phyloP scores from a whole-genome alignment of 225 moss, liverwort and hornwort genomes.

The Straminergon stramineum region DNA sequence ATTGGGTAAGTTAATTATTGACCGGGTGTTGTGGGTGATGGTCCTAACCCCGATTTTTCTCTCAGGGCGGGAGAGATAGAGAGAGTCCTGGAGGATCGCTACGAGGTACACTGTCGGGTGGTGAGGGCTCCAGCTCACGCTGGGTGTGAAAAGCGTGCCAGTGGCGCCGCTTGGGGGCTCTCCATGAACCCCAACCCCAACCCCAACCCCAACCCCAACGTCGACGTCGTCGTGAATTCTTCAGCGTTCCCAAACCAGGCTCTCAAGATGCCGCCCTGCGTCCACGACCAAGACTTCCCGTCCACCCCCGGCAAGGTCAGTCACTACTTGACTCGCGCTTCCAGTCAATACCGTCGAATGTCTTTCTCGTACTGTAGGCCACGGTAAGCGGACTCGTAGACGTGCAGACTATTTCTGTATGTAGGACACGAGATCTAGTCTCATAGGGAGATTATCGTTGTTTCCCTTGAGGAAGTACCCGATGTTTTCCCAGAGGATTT shows the following conservation, averaged over 20 bases:
- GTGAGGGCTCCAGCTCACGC: slow-evolving; percentile 6
- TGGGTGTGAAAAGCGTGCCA: slow-evolving; percentile 11
- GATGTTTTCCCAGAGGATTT: neutral
- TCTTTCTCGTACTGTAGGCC: neutral
- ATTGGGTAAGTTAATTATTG: neutral
- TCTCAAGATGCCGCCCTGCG: slow-evolving; percentile 21
- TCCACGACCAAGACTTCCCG: slow-evolving; percentile 22
- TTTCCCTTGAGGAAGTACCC: neutral
- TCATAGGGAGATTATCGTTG: neutral
- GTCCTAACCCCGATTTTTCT: neutral
- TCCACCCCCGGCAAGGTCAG: slow-evolving; percentile 42
- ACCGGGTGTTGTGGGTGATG: neutral
- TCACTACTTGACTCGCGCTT: neutral
- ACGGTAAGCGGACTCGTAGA: neutral
- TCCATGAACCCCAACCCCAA: neutral
- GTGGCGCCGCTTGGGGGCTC: slow-evolving; percentile 7
- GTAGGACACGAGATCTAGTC: neutral
- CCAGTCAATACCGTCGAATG: neutral
- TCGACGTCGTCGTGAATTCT: neutral
- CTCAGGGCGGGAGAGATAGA: neutral
- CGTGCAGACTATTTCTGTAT: neutral
- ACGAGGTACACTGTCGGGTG: slow-evolving; percentile 18
- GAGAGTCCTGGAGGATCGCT: neutral
- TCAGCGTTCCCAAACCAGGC: slow-evolving; percentile 2
- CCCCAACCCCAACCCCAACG: neutral